These are phyloP conservation scores for Dendrothele bispora DNA, from an alignment of 768 basidiomycete species.

Conservation along the genomic window DNA sequence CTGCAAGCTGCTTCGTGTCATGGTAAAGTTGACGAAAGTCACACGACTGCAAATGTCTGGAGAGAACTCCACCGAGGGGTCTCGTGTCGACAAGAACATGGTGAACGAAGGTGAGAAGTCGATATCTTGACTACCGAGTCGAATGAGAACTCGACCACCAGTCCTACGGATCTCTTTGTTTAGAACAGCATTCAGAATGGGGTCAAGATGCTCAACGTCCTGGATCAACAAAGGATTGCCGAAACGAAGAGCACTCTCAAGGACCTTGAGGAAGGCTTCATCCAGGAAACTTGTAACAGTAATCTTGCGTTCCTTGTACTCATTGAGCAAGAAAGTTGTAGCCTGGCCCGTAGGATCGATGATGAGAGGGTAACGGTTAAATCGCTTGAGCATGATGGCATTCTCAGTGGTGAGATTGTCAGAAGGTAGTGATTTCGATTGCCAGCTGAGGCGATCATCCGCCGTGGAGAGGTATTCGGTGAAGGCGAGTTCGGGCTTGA, in stretches of 20 bases:
- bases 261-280: constrained; percentile 96
- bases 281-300: constrained; percentile 98
- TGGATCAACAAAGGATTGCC: constrained; percentile 97
- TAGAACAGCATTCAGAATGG: constrained; percentile 94
- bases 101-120: constrained; percentile 99
- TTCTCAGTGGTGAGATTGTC: constrained; percentile 97
- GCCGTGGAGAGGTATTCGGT: constrained; percentile 97
- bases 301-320: constrained; percentile 95
- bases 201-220: constrained; percentile 96
- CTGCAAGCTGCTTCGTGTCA: constrained; percentile 98
- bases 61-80: constrained; percentile 96
- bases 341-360: constrained; percentile 99
- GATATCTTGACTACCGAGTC: constrained; percentile 96
- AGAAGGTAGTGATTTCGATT: constrained; percentile 91
- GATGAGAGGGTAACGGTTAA: constrained; percentile 95
- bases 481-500: constrained; percentile 88
- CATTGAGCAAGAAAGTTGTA: constrained; percentile 88
- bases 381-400: constrained; percentile 99
- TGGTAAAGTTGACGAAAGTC: constrained; percentile 95
- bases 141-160: constrained; percentile 95
- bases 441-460: constrained; percentile 94
- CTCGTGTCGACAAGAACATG: constrained; percentile 97
- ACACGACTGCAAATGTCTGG: constrained; percentile 98
- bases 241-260: constrained; percentile 98
- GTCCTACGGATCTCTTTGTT: constrained; percentile 96